A percentile compares a stretch with the other conserved stretches of the same genome.
phyloP scores from a whole-genome alignment of 2,329 filamentous ascomycete species.

The Monilinia fructigena region DNA sequence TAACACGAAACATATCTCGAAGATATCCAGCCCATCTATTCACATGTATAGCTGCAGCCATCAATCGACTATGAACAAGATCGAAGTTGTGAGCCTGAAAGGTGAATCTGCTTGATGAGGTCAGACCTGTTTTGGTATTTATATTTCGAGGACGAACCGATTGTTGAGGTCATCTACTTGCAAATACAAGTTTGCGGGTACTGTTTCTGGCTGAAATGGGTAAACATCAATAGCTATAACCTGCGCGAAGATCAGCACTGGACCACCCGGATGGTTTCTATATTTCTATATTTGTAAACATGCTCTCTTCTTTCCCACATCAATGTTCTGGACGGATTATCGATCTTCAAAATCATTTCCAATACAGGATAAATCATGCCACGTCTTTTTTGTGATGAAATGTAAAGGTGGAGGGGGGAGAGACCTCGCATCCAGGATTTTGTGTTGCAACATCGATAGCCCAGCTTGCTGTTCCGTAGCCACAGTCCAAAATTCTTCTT shows the following conservation, averaged over 20 bases:
- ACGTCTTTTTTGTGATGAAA: neutral
- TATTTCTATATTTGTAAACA: neutral
- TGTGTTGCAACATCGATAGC: constrained; percentile 65
- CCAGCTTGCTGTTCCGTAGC: constrained; percentile 71
- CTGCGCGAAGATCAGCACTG: constrained; percentile 43
- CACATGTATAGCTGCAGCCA: constrained; percentile 36
- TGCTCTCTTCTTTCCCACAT: neutral
- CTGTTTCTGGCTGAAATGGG: constrained; percentile 64
- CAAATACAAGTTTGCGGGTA: constrained; percentile 61
- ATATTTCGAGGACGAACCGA: constrained; percentile 45
- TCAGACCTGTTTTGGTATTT: constrained; percentile 12
- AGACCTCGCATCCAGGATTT: constrained; percentile 63
- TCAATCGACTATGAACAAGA: constrained; percentile 64
- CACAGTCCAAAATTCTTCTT: constrained; percentile 66
- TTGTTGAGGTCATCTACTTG: constrained; percentile 68
- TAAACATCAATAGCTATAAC: constrained; percentile 71
- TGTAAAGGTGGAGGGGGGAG: neutral
- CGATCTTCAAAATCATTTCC: neutral
- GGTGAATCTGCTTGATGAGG: constrained; percentile 52
- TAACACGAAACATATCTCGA: constrained; percentile 68
- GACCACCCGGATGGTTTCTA: neutral
- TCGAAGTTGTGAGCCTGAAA: constrained; percentile 74
- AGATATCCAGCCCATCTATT: constrained; percentile 74
- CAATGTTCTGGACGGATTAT: neutral
- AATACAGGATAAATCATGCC: neutral